Conservation (phyloP, 495 filamentous ascomycete species). For the Durotheca rogersii region DNA sequence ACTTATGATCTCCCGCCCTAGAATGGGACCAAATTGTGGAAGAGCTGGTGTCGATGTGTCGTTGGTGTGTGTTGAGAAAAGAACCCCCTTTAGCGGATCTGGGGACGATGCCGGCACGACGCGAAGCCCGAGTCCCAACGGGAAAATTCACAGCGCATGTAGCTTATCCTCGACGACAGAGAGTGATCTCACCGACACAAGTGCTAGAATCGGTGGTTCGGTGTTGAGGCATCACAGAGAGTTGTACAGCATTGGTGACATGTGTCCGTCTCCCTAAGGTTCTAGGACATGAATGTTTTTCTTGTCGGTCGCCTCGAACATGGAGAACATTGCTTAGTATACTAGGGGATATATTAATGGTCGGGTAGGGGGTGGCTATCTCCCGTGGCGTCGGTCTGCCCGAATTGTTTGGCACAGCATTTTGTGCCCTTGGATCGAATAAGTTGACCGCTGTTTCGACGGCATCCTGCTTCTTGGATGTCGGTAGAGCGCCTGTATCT, state of each 20-base stretch:
- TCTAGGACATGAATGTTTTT: conserved; percentile 1
- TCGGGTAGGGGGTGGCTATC: conserved; percentile 1
- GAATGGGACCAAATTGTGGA: background rate
- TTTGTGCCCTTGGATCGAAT: too few species aligned
- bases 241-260: conserved; percentile 22
- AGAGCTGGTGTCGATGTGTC: conserved; percentile 3
- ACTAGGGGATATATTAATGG: conserved; percentile 5
- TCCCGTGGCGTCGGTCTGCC: conserved; percentile 14
- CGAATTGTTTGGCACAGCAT: too few species aligned
- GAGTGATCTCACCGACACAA: conserved; percentile 7
- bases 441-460: too few species aligned
- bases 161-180: too few species aligned
- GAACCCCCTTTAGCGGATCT: conserved; percentile 9
- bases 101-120: conserved; percentile 1
- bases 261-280: conserved; percentile 15
- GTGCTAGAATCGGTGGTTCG: conserved; percentile 9
- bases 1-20: background rate
- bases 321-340: background rate
- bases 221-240: conserved; percentile 13
- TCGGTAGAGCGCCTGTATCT: conserved; percentile 3
- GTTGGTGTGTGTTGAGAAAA: conserved; percentile 6
- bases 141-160: too few species aligned
- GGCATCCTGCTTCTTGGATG: too few species aligned
- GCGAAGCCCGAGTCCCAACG: conserved; percentile 7
- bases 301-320: background rate